A percentile compares a stretch with the other conserved stretches of the same genome.
These are phyloP conservation scores for Thermoascus crustaceus DNA, from an alignment of 2,329 filamentous ascomycete genomes.

Conservation along the genomic window DNA sequence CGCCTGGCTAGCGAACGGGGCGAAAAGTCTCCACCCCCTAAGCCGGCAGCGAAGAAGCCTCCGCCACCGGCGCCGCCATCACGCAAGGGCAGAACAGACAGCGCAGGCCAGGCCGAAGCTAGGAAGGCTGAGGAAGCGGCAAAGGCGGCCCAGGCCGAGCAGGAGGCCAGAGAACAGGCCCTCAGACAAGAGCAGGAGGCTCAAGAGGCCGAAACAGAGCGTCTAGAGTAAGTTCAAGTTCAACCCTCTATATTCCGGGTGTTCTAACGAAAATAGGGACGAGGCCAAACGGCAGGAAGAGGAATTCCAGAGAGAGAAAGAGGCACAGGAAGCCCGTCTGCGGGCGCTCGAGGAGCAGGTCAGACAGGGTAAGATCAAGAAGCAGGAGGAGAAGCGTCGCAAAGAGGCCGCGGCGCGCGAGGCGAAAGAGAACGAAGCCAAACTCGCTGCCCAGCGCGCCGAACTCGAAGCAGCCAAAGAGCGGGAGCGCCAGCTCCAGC, in stretches of 20 bases:
- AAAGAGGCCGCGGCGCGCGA: conserved; percentile 84
- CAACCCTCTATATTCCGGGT: conserved; percentile 1
- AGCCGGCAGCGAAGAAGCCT: conserved; percentile 53
- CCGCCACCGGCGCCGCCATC: conserved; percentile 64
- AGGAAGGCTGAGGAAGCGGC: conserved; percentile 48
- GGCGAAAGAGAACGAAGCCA: conserved; percentile 78
- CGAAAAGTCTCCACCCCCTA: conserved; percentile 59
- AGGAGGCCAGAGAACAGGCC: conserved; percentile 48
- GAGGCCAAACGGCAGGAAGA: conserved; percentile 68
- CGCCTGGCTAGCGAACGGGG: conserved; percentile 76
- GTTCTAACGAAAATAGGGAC: too few species aligned
- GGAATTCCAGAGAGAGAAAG: conserved; percentile 69
- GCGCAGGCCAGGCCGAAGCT: conserved; percentile 49
- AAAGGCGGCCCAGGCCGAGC: conserved; percentile 46
- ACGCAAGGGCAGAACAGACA: conserved; percentile 57
- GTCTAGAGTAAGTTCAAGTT: conserved; percentile 66
- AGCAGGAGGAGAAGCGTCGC: conserved; percentile 88
- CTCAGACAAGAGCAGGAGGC: conserved; percentile 63
- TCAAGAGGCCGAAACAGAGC: conserved; percentile 63
- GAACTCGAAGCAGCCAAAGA: conserved; percentile 89
- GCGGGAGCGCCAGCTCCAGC: conserved; percentile 79
- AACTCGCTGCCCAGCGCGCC: conserved; percentile 73
- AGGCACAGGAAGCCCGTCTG: conserved; percentile 73
- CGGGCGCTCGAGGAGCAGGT: conserved; percentile 91
- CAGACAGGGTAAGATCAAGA: conserved; percentile 84